Evolutionary conservation across 2,329 filamentous ascomycete genomes (phyloP).

Genomic region (Cordyceps farinosa): DNA sequence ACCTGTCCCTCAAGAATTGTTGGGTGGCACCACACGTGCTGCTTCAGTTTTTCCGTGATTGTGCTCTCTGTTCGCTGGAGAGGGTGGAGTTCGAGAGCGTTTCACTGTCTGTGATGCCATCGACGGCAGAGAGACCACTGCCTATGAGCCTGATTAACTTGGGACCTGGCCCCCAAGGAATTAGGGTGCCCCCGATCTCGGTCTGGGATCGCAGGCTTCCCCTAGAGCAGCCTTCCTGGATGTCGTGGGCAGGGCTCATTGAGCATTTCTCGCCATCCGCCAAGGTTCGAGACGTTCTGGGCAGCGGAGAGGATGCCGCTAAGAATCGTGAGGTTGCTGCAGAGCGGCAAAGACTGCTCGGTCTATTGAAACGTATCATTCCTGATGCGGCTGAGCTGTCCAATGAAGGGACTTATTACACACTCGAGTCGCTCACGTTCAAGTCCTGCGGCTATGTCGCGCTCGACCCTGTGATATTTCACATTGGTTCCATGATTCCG

Average conservation of each 20-base stretch:
- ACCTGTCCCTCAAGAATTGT: constrained; percentile 64
- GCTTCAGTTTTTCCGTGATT: constrained; percentile 45
- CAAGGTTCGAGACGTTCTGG: constrained; percentile 28
- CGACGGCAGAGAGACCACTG: too few species aligned
- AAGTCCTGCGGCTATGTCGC: constrained; percentile 60
- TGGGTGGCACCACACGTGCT: constrained; percentile 62
- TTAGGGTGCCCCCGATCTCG: not conserved
- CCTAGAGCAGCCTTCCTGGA: constrained; percentile 25
- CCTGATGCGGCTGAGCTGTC: constrained; percentile 24
- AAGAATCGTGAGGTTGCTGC: not conserved
- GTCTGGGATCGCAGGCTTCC: not conserved
- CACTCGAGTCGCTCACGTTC: constrained; percentile 44
- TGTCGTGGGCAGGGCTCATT: constrained; percentile 42
- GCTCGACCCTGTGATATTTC: constrained; percentile 35
- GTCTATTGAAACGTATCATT: constrained; percentile 21
- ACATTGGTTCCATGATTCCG: constrained; percentile 35
- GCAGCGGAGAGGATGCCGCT: too few species aligned
- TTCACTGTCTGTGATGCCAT: constrained; percentile 54
- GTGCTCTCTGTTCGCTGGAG: constrained; percentile 46
- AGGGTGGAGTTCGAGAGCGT: constrained; percentile 60
- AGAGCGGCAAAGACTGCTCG: not conserved
- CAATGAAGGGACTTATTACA: constrained; percentile 28
- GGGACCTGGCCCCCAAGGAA: not conserved
- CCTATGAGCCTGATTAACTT: not conserved
- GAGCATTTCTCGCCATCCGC: constrained; percentile 39